Evolutionary conservation across 345 rosid species (phyloP).

Genomic region (Aquilaria yunnanensis): DNA sequence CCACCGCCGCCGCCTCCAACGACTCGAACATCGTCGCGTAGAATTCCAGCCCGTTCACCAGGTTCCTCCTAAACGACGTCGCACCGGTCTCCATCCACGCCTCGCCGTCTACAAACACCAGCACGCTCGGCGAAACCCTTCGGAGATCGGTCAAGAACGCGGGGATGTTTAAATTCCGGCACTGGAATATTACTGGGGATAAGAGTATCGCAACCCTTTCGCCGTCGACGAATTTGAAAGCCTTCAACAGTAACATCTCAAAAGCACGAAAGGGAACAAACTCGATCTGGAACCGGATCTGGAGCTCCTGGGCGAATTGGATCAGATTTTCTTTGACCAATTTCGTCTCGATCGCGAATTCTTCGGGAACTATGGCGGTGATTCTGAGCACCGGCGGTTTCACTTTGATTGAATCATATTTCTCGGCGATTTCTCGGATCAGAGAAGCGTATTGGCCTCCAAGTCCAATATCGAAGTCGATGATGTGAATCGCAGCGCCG

Average conservation of each 20-base stretch:
- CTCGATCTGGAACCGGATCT: conserved; percentile 66
- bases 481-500: conserved; percentile 55
- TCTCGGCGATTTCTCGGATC: conserved; percentile 71
- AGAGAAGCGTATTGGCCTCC: conserved; percentile 93
- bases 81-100: conserved; percentile 50
- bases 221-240: conserved; percentile 62
- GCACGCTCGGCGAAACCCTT: conserved; percentile 48
- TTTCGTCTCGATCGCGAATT: conserved; percentile 53
- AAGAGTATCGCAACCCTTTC: conserved; percentile 57
- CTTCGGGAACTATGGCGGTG: conserved; percentile 81
- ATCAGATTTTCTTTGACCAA: conserved; percentile 66
- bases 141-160: conserved; percentile 53
- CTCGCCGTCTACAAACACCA: conserved; percentile 66
- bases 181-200: conserved; percentile 60
- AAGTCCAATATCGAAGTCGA: conserved; percentile 89
- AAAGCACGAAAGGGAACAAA: conserved; percentile 62
- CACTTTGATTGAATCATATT: conserved; percentile 23
- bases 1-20: conserved; percentile 58
- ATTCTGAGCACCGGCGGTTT: conserved; percentile 49
- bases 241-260: conserved; percentile 66
- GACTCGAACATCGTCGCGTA: conserved; percentile 80
- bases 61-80: conserved; percentile 65
- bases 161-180: conserved; percentile 30
- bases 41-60: conserved; percentile 60
- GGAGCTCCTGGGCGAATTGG: conserved; percentile 78